phyloP scores from a whole-genome alignment of 2,329 filamentous ascomycete species.

The Microsporum canis region DNA sequence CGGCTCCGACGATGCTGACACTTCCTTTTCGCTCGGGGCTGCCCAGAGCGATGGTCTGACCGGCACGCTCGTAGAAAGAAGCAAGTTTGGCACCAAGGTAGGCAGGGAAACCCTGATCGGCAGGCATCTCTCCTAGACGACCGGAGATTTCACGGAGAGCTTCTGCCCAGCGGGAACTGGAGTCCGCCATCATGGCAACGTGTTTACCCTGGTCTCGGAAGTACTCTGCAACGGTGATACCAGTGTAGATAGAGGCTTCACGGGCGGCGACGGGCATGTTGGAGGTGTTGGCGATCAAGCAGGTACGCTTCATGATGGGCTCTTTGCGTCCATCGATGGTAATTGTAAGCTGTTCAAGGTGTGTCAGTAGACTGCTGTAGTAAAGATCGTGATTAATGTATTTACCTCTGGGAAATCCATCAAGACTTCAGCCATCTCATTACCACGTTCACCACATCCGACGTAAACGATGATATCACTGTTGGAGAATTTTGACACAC shows the following conservation, averaged over 20 bases:
- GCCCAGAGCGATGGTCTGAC: conserved; percentile 72
- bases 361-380: background rate
- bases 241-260: conserved; percentile 98
- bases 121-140: conserved; percentile 98
- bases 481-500: conserved; percentile 99
- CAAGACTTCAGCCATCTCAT: conserved; percentile 99
- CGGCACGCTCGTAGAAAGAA: conserved; percentile 98
- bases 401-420: conserved; percentile 91
- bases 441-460: conserved; percentile 84
- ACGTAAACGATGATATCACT: conserved; percentile 98
- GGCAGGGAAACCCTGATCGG: conserved; percentile 97
- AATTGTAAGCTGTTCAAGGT: conserved; percentile 57
- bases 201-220: conserved; percentile 95
- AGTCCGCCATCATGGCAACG: conserved; percentile 99
- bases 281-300: conserved; percentile 95
- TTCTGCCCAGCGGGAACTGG: conserved; percentile 95
- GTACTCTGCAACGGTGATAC: conserved; percentile 88
- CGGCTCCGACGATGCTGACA: conserved; percentile 94
- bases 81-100: conserved; percentile 95
- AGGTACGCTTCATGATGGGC: conserved; percentile 99
- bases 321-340: conserved; percentile 89
- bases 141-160: conserved; percentile 97
- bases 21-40: conserved; percentile 81
- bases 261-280: conserved; percentile 99
- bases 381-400: background rate